phyloP scores from a whole-genome alignment of 106 monocot species.

The Apostasia ramifera region DNA sequence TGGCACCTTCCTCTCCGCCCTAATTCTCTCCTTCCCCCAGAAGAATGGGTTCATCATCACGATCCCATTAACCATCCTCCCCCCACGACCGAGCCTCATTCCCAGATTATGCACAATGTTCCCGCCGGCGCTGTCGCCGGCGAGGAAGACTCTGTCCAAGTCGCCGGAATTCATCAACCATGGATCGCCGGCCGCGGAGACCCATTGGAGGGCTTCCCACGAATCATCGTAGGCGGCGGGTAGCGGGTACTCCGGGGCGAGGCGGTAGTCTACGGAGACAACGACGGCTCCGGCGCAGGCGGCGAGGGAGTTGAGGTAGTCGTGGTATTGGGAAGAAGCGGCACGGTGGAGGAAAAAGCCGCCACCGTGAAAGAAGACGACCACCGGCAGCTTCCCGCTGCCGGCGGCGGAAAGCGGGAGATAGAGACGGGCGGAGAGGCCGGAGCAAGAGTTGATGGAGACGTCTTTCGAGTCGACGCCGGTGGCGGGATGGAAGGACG shows the following conservation, averaged over 20 bases:
- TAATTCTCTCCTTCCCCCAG: not conserved
- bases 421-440: constrained; percentile 24
- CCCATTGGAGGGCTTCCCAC: constrained; percentile 32
- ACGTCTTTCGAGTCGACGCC: constrained; percentile 5
- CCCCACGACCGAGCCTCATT: not conserved
- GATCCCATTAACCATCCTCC: constrained; percentile 1
- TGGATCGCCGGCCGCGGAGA: constrained; percentile 7
- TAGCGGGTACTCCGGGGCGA: constrained; percentile 21
- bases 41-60: constrained; percentile 22
- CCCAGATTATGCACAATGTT: constrained; percentile 28
- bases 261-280: constrained; percentile 28
- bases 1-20: not conserved
- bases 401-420: not conserved
- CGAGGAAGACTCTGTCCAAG: constrained; percentile 25
- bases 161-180: constrained; percentile 36
- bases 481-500: not conserved
- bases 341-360: constrained; percentile 26
- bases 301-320: constrained; percentile 21
- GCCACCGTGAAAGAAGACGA: constrained; percentile 50
- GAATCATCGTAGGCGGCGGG: constrained; percentile 40
- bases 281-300: constrained; percentile 3
- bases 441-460: constrained; percentile 5
- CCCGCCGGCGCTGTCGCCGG: constrained; percentile 49
- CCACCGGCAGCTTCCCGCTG: constrained; percentile 18
- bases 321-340: constrained; percentile 18